These are phyloP conservation scores for Lentinula edodes DNA, from an alignment of 768 basidiomycete species.

Conservation along the genomic window DNA sequence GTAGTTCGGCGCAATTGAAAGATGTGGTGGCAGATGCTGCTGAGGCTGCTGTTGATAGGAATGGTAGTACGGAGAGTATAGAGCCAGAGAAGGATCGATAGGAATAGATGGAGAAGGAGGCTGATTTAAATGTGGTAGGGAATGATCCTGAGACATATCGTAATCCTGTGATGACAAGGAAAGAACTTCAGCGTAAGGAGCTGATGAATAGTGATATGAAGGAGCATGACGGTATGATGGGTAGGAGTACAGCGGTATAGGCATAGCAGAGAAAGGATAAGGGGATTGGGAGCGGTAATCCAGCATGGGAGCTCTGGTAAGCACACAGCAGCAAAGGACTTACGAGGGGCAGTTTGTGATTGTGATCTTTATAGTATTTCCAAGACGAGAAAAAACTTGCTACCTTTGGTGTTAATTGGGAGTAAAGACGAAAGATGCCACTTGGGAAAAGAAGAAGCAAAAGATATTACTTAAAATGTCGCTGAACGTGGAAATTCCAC, in stretches of 20 bases:
- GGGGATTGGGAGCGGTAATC: constrained; percentile 1
- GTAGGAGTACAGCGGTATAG: not conserved
- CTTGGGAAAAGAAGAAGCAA: not conserved
- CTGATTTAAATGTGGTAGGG: constrained; percentile 32
- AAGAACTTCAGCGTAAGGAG: constrained; percentile 4
- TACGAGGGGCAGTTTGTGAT: not conserved
- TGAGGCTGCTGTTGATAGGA: constrained; percentile 38
- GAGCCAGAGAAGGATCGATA: constrained; percentile 67
- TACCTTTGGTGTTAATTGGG: not conserved
- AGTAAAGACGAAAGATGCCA: not conserved
- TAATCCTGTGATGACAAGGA: constrained; percentile 35
- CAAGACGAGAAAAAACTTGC: not conserved
- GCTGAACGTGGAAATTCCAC: not conserved
- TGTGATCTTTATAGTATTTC: not conserved
- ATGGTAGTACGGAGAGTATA: constrained; percentile 63
- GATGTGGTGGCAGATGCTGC: constrained; percentile 47
- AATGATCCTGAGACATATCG: constrained; percentile 37
- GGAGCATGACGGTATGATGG: constrained; percentile 1
- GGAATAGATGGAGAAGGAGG: constrained; percentile 56
- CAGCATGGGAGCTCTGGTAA: not conserved
- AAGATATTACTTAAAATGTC: not conserved
- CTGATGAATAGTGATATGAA: not conserved
- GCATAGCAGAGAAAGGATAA: constrained; percentile 1
- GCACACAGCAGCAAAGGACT: not conserved
- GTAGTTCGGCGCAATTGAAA: constrained; percentile 51